Conservation (phyloP, 306 rosid species). For the Lagenaria siceraria region DNA sequence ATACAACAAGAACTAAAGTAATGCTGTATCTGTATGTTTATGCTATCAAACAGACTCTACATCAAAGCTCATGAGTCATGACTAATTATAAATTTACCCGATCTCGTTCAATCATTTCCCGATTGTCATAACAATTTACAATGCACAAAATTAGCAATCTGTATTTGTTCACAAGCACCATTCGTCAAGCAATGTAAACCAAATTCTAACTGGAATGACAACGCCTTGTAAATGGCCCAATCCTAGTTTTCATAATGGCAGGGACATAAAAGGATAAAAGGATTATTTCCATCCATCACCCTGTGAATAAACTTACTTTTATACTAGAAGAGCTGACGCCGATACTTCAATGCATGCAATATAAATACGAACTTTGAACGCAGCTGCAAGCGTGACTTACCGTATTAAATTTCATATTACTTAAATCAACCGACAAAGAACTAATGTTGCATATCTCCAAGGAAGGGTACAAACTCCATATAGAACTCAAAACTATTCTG, state of each 20-base stretch:
- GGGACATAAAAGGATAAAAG: not conserved
- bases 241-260: not conserved
- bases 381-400: not conserved
- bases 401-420: not conserved
- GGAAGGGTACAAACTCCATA: slow-evolving; percentile 4
- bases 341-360: slow-evolving; percentile 3
- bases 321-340: not conserved
- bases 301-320: not conserved
- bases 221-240: not conserved
- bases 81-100: not conserved
- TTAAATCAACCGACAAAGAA: not conserved
- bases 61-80: not conserved
- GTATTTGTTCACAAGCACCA: not conserved
- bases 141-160: not conserved
- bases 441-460: not conserved
- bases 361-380: not conserved
- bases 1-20: slow-evolving; percentile 1
- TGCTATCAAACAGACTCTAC: not conserved
- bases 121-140: not conserved
- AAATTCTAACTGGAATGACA: not conserved
- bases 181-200: not conserved
- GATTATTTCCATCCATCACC: not conserved
- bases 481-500: slow-evolving; percentile 12
- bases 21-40: not conserved
- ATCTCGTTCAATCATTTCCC: not conserved